Evolutionary conservation across 495 filamentous ascomycete genomes (phyloP), one percentile per base, ranked within the genome.

Genomic region (Tricharina praecox): DNA sequence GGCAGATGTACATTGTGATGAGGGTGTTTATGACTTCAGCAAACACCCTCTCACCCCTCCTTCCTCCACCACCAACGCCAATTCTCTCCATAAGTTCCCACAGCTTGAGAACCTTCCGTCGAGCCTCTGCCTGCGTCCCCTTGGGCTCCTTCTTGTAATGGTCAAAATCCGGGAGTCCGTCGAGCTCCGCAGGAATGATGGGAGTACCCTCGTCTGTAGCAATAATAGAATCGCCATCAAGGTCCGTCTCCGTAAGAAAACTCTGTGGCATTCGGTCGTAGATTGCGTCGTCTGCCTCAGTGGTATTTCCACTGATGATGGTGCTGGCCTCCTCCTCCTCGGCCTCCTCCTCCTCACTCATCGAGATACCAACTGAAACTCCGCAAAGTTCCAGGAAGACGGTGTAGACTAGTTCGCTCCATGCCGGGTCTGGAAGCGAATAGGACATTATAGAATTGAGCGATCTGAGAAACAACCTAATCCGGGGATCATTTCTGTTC

Each of bases 21-120:
- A 61, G 45, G 4, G 53, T 53, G 23, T 60, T 57, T 37, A 61
- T 61, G 20, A 61, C 58, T 50, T 61, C 58, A 13, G 58, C 58
- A 45, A 61, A 61, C 16, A 61, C 58, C 4, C 58, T 45, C 34
- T 61, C 58, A 9, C 58, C 58, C 37, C 58, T 48, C 16, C 58
- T 48, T n/a, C 58, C 58, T 2, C 50, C 50, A 1, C 58, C 58
- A 30, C 58, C 58, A 47, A 61, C 48, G 13, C 57, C 57, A 11
- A 61, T 25, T 30, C 51, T 57, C 47, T 61, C 58, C 50, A 61
- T 53, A 10, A 24, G 36, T n/a, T 26, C 36, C 58, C 58, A 61
- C 28, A 61, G 50, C 28, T 55, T 51, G 10, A 60, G 21, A 8
- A 60, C 55, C 34, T 60, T 60, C 26, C 51, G 55, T 44, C 56